A percentile compares a stretch with the other conserved stretches of the same genome.
Conservation (phyloP, 169 alveolate genomes). For the Eimeria necatrix region DNA sequence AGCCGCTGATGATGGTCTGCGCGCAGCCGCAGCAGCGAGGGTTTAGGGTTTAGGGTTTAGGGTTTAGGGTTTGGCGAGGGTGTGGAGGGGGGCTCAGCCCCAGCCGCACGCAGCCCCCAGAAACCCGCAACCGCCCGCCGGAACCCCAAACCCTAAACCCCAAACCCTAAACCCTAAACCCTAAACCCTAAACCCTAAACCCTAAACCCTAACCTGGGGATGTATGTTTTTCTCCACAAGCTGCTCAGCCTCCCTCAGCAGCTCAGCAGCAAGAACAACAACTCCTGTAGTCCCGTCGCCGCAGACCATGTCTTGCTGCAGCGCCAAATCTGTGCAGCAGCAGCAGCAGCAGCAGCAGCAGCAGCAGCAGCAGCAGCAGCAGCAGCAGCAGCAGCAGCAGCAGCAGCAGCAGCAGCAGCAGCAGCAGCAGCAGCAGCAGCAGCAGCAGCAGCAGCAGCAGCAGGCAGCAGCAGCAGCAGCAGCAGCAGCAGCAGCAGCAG, state of each 20-base stretch:
- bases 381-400: neutral
- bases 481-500: neutral
- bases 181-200: conserved; percentile 23
- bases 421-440: neutral
- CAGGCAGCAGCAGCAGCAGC: neutral
- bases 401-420: neutral
- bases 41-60: conserved; percentile 40
- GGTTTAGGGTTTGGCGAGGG: neutral
- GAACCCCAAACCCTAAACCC: neutral
- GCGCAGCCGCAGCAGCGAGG: conserved; percentile 15
- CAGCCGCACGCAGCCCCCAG: too few species aligned
- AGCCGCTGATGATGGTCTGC: conserved; percentile 88
- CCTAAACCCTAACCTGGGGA: conserved; percentile 93
- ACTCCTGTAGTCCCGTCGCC: conserved; percentile 99
- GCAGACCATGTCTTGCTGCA: conserved; percentile 95
- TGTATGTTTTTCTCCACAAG: conserved; percentile 98
- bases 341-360: neutral
- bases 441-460: neutral
- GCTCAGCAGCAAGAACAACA: conserved; percentile 99
- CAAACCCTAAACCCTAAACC: neutral
- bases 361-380: neutral
- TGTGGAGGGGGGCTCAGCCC: neutral
- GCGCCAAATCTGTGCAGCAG: conserved; percentile 85
- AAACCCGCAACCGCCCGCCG: neutral
- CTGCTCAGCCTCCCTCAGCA: conserved; percentile 98